Conservation (phyloP, 75 land plant genomes). For the Sequoia sempervirens region DNA sequence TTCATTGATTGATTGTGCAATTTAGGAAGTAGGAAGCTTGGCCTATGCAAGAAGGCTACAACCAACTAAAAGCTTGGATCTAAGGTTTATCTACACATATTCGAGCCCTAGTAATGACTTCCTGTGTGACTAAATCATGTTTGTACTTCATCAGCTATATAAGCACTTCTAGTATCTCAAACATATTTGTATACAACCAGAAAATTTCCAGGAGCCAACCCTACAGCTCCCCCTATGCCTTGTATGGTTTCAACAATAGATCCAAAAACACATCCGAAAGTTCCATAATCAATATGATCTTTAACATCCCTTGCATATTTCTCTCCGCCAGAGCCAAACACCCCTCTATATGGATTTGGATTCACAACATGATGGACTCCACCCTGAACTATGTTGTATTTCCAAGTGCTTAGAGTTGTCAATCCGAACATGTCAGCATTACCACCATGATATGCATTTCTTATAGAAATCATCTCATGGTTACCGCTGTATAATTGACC, state of each 20-base stretch:
- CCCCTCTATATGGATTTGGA: constrained; percentile 91
- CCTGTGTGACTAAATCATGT: constrained; percentile 90
- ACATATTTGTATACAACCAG: constrained; percentile 72
- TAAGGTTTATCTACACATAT: too few relatives aligned
- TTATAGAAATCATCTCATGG: constrained; percentile 74
- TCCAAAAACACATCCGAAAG: constrained; percentile 86
- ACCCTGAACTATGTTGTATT: constrained; percentile 85
- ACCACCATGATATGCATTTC: constrained; percentile 98
- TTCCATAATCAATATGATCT: constrained; percentile 82
- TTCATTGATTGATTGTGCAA: too few relatives aligned
- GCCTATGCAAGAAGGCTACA: too few relatives aligned
- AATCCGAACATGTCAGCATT: constrained; percentile 82
- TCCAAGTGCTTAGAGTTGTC: constrained; percentile 91
- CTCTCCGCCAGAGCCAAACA: constrained; percentile 70
- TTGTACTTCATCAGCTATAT: constrained; percentile 95
- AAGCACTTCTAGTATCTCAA: constrained; percentile 77
- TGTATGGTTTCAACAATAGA: constrained; percentile 98
- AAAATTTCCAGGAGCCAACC: constrained; percentile 83
- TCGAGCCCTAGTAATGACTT: constrained; percentile 88
- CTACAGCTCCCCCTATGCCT: constrained; percentile 94
- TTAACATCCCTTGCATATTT: constrained; percentile 81
- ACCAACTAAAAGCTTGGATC: too few relatives aligned
- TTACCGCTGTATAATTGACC: constrained; percentile 81
- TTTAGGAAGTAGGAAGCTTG: too few relatives aligned
- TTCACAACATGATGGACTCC: constrained; percentile 95